Base-by-base conservation (phyloP, 768 basidiomycete genomes). In the Lyophyllum atratum region DNA sequence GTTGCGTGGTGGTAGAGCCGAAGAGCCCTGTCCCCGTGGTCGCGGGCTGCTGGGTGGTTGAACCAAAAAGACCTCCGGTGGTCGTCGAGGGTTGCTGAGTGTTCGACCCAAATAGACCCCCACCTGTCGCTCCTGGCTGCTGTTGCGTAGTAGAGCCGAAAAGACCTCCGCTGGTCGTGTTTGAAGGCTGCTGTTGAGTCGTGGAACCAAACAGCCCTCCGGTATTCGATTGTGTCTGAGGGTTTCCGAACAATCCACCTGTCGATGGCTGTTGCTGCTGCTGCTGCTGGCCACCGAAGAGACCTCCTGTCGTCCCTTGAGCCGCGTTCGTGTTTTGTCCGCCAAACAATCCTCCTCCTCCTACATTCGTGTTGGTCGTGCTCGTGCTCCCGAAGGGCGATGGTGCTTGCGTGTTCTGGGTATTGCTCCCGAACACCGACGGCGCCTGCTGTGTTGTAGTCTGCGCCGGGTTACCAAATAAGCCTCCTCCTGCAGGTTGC, bases 21-120 rank as follows among this genome's bases (percentile, higher is more conserved):
- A 79, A 78, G 34, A 77, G 54, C 15, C 70, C 61, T 3, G 63
- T 59, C 8, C 65, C 53, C 19, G 63, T 51, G 25, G 60, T 45
- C 42, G 54, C 54, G 31, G 51, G 62, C 53, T 56, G 72, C 33
- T 59, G 49, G 3, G 54, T 50, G 6, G 59, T 59, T 1, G 59
- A 58, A 37, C 71, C 71, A 57, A 73, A 71, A 2, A 70, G 43
- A 1, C 66, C 58, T 19, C 59, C 54, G 12, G 59, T 47, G 42
- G 64, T 43, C 66, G 68, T 48, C 63, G 48, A 61, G 29, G 39
- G 64, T 33, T 62, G 59, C 51, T 63, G 57, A n/a, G n/a, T n/a
- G n/a, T n/a, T n/a, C n/a, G 56, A 59, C 8, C 55, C 59, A 55
- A 70, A 66, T 10, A 66, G 45, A 42, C 60, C 62, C 2, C 62